Evolutionary conservation across 148 eudicot genomes (phyloP).

Genomic region (Spergularia marina): DNA sequence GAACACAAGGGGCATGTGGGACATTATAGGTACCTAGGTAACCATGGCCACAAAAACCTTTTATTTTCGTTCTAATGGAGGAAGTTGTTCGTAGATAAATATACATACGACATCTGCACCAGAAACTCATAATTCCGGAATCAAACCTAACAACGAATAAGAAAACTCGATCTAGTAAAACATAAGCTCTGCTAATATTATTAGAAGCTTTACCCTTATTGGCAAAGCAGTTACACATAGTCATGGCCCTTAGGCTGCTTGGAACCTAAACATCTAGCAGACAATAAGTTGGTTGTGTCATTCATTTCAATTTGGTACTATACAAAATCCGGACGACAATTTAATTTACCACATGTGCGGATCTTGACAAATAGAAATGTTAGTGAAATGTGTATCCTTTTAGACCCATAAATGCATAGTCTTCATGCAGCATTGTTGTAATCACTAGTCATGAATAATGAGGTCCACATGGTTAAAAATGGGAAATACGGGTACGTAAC

Average conservation of each 20-base stretch:
- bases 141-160: too few species aligned
- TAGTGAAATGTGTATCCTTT: constrained; percentile 7
- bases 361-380: constrained; percentile 22
- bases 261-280: constrained; percentile 33
- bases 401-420: constrained; percentile 23
- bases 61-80: too few species aligned
- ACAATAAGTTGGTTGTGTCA: constrained; percentile 37
- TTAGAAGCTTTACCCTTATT: constrained; percentile 26
- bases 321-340: constrained; percentile 26
- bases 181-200: constrained; percentile 3
- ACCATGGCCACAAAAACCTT: constrained; percentile 24
- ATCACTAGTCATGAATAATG: not conserved
- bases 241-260: constrained; percentile 32
- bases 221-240: constrained; percentile 12
- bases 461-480: not conserved
- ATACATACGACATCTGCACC: too few species aligned
- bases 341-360: constrained; percentile 30
- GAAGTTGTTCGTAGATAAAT: too few species aligned
- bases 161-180: too few species aligned
- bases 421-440: constrained; percentile 13
- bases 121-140: too few species aligned
- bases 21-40: constrained; percentile 30
- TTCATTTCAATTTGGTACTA: constrained; percentile 19
- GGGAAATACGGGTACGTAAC: too few species aligned
- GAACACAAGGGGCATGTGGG: constrained; percentile 33